Evolutionary conservation across 2,329 filamentous ascomycete genomes (phyloP).

Genomic region (Periconia sp.): DNA sequence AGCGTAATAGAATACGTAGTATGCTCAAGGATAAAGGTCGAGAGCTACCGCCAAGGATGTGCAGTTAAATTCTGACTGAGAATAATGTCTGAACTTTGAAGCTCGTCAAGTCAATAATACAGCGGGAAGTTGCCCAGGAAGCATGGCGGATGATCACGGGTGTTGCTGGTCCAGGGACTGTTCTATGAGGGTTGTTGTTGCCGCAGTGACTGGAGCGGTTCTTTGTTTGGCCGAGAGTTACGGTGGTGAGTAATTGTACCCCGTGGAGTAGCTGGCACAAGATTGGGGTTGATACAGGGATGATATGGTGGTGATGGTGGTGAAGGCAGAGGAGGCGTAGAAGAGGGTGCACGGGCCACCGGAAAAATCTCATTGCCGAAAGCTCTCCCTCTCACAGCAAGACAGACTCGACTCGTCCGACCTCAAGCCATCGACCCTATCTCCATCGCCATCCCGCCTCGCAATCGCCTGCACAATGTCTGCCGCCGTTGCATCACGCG

Average conservation of each 20-base stretch:
- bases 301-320: background rate
- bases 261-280: background rate
- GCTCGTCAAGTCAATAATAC: background rate
- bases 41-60: too few relatives aligned
- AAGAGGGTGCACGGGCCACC: background rate
- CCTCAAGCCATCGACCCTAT: background rate
- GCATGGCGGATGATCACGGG: background rate
- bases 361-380: background rate
- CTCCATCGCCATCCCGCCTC: constrained; percentile 8
- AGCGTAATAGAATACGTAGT: too few relatives aligned
- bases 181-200: background rate
- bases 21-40: too few relatives aligned
- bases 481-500: constrained; percentile 40
- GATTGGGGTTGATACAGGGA: background rate
- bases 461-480: constrained; percentile 39
- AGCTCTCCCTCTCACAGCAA: background rate
- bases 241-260: background rate
- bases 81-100: too few relatives aligned
- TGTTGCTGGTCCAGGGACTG: background rate
- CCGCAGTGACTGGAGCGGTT: background rate
- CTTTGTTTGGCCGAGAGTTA: background rate
- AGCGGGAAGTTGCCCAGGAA: background rate
- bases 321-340: background rate
- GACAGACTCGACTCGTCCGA: constrained; percentile 3
- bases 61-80: too few relatives aligned